These are phyloP conservation scores for Lagenidium giganteum DNA, from an alignment of 352 stramenopile genomes.

Conservation along the genomic window DNA sequence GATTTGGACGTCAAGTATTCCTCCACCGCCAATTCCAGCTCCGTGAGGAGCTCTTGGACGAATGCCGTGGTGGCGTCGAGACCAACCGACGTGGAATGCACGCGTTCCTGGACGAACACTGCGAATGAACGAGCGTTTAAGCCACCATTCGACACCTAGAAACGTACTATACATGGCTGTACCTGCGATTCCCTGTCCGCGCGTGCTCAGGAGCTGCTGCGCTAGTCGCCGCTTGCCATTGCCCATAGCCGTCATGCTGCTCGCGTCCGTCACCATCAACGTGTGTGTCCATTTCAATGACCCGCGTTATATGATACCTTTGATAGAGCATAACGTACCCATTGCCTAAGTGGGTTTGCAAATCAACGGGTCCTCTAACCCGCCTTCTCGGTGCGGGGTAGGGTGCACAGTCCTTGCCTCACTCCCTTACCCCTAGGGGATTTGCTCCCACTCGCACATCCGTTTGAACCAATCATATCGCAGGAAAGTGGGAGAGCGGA, in stretches of 20 bases:
- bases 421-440: not conserved
- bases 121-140: not conserved
- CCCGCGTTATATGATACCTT: conserved; percentile 3
- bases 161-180: not conserved
- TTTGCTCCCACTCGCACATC: not conserved
- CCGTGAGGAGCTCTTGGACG: conserved; percentile 53
- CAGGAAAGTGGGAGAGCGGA: not conserved
- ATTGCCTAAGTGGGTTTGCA: no score
- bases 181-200: conserved; percentile 26
- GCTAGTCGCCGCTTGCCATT: conserved; percentile 11
- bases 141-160: not conserved
- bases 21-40: conserved; percentile 47
- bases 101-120: conserved; percentile 71
- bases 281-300: conserved; percentile 3
- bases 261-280: not conserved
- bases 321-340: conserved; percentile 1
- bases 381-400: no score
- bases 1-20: conserved; percentile 22
- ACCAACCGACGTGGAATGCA: conserved; percentile 64
- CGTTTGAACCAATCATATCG: not conserved
- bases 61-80: conserved; percentile 56
- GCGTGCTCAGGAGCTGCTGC: conserved; percentile 21
- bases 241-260: not conserved
- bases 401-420: no score
- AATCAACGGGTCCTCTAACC: no score